Evolutionary conservation across 805 yeast genomes (phyloP), one percentile per base, ranked within the genome.

Genomic region (Starmerella asiatica): DNA sequence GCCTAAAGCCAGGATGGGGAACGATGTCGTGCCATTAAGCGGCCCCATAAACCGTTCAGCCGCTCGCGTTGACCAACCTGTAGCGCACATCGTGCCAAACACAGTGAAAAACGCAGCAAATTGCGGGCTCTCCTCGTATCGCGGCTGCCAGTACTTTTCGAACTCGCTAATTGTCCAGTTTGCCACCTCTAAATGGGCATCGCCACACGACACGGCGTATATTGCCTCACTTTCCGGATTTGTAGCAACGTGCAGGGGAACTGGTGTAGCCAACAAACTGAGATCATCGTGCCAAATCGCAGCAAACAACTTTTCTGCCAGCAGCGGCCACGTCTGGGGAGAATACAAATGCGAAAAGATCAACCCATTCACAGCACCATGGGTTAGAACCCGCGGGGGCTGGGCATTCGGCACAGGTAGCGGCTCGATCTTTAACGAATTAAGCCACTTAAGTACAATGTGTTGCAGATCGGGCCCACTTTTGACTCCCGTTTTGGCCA

Each of bases 341-440:
- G 36, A 2, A 29, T 49, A 49, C 42, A 49, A 21, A 17, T 36
- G 31, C n/a, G 12, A 11, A 38, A 49, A 48, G 9, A 46, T 15
- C 18, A 12, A 20, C 16, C 14, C n/a, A 31, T 32, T 34, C 28
- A 44, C 29, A 6, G 12, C 31, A 4, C 34, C 9, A 31, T 48
- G 42, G 32, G 49, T 46, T 26, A 49, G 28, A 18, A 44, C 21
- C 17, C 42, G 47, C 3, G 47, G 47, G 3, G 47, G 47, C n/a
- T 7, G 12, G n/a, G 37, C 37, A 17, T 17, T 11, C 4, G 17
- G 32, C 8, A n/a, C 38, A 12, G 34, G 17, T 8, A 39, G 29
- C 9, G 45, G 43, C 16, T 38, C 39, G 3, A 20, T 18, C 16
- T 40, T 42, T 8, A 49, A 32, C 14, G 11, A 21, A n/a, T 44